These are phyloP conservation scores for Penicillium sumatraense DNA, from an alignment of 2,329 filamentous ascomycete species.

Conservation along the genomic window DNA sequence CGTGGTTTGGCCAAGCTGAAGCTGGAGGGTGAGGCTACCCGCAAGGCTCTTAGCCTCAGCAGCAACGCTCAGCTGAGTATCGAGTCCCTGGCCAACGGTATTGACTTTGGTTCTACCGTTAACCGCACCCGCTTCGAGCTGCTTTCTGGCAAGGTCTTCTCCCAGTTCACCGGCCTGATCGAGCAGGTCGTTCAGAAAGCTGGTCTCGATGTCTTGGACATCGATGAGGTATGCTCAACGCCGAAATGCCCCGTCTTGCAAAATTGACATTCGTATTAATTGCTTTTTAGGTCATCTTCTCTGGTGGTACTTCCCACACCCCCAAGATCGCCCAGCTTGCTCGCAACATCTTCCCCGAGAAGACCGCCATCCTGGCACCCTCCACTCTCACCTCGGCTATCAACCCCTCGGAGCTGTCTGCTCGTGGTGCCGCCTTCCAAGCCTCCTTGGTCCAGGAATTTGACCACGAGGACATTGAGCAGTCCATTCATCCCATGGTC, in stretches of 20 bases:
- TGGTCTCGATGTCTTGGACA: conserved; percentile 84
- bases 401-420: conserved; percentile 90
- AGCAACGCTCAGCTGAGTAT: conserved; percentile 89
- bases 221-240: conserved; percentile 66
- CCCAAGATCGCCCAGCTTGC: conserved; percentile 88
- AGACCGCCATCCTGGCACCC: conserved; percentile 79
- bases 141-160: conserved; percentile 82
- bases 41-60: conserved; percentile 88
- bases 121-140: conserved; percentile 95
- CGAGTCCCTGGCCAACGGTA: conserved; percentile 84
- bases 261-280: not conserved
- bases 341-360: conserved; percentile 76
- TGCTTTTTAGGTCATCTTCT: conserved; percentile 72
- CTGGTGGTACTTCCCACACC: conserved; percentile 89
- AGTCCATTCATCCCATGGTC: conserved; percentile 93
- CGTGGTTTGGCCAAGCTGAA: conserved; percentile 89
- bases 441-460: conserved; percentile 94
- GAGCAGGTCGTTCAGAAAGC: conserved; percentile 88
- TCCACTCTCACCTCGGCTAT: conserved; percentile 77
- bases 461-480: conserved; percentile 89
- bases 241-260: not conserved
- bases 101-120: conserved; percentile 89
- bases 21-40: conserved; percentile 86
- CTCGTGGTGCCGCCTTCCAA: conserved; percentile 91
- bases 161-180: conserved; percentile 83